phyloP scores from a whole-genome alignment of 768 basidiomycete species.

The Termitomyces sp. region DNA sequence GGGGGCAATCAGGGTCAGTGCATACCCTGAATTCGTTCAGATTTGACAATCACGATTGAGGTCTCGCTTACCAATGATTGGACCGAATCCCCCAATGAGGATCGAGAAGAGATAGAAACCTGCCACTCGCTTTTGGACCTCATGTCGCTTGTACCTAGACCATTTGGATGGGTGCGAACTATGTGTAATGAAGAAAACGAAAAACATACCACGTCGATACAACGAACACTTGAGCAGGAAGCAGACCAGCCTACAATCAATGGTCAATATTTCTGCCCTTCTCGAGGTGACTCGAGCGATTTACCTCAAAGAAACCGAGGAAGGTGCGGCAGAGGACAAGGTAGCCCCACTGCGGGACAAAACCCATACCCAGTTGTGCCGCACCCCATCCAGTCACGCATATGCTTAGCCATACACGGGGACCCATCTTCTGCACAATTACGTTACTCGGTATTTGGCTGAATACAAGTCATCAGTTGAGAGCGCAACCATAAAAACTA shows the following conservation, averaged over 20 bases:
- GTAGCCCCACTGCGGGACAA: constrained; percentile 31
- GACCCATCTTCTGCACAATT: constrained; percentile 31
- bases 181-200: neutral
- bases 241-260: neutral
- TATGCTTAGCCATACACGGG: constrained; percentile 34
- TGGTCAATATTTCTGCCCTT: neutral
- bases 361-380: constrained; percentile 38
- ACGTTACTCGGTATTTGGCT: constrained; percentile 41
- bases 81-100: constrained; percentile 22
- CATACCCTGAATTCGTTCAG: constrained; percentile 10
- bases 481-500: neutral
- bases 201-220: constrained; percentile 5
- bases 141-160: constrained; percentile 31
- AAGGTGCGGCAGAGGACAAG: constrained; percentile 33
- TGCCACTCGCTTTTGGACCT: constrained; percentile 34
- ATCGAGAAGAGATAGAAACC: constrained; percentile 27
- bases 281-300: neutral
- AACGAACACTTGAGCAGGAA: neutral
- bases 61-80: constrained; percentile 16
- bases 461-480: neutral
- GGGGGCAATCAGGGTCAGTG: constrained; percentile 10
- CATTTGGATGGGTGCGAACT: neutral
- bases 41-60: neutral
- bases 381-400: constrained; percentile 35
- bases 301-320: constrained; percentile 36